Conservation (phyloP, 345 rosid genomes). For the Rhodamnia rubescens region DNA sequence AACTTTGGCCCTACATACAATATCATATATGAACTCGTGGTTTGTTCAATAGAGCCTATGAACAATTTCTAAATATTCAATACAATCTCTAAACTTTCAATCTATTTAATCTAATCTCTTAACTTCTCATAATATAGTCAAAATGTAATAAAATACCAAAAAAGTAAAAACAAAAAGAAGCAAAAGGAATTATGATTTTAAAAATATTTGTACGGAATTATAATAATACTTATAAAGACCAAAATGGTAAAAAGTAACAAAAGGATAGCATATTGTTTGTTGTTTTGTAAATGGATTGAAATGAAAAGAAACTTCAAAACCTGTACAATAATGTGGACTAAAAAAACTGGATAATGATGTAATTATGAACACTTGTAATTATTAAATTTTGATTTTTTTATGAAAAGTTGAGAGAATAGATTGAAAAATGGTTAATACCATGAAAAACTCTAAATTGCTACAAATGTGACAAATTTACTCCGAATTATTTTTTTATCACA, state of each 20-base stretch:
- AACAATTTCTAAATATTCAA: neutral
- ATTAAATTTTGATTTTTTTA: neutral
- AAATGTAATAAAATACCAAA: neutral
- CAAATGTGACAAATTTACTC: too few species aligned
- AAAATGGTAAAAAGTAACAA: neutral
- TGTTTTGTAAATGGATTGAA: neutral
- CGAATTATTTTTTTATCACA: too few species aligned
- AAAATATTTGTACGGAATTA: neutral
- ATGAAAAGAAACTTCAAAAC: neutral
- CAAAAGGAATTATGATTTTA: neutral
- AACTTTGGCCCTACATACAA: neutral
- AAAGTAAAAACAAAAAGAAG: accelerated
- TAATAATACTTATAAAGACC: neutral
- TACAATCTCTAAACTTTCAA: neutral
- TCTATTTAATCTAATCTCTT: neutral
- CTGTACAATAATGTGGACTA: too few species aligned
- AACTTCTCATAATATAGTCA: neutral
- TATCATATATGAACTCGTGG: accelerated
- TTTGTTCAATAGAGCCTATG: neutral
- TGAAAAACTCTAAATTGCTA: too few species aligned
- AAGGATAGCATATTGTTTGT: neutral
- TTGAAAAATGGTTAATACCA: neutral
- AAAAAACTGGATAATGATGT: neutral
- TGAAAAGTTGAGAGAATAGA: neutral
- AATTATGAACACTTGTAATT: neutral